These are phyloP conservation scores for Fennellomyces sp. DNA, from an alignment of 371 early-diverging fungal genomes.

Conservation along the genomic window DNA sequence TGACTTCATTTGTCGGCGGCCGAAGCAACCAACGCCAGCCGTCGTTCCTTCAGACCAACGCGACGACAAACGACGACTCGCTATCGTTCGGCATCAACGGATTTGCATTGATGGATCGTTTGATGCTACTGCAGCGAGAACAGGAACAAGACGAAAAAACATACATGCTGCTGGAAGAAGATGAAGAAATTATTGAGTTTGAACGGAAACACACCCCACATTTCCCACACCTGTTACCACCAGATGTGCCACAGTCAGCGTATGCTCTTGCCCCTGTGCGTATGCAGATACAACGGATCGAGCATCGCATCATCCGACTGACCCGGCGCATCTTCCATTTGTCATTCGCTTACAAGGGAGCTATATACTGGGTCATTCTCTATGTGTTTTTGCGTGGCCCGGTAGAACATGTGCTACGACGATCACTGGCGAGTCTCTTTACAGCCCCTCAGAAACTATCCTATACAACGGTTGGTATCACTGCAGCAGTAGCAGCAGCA, in stretches of 20 bases:
- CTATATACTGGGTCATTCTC: constrained; percentile 42
- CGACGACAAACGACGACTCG: neutral
- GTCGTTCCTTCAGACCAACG: no score
- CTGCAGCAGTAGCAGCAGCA: constrained; percentile 40
- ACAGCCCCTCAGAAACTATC: constrained; percentile 27
- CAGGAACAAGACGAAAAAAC: constrained; percentile 2
- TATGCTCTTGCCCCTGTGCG: constrained; percentile 36
- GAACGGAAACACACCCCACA: constrained; percentile 19
- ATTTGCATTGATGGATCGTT: constrained; percentile 12
- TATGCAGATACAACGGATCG: constrained; percentile 29
- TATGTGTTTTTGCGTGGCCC: constrained; percentile 47
- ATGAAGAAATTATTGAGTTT: constrained; percentile 2
- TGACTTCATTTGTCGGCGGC: constrained; percentile 33
- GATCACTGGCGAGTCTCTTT: constrained; percentile 23
- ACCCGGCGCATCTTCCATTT: constrained; percentile 34
- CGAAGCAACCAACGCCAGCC: neutral
- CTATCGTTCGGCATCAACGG: constrained; percentile 8
- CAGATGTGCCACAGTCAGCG: constrained; percentile 38
- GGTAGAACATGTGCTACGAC: constrained; percentile 33
- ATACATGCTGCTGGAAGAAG: neutral
- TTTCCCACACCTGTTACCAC: constrained; percentile 47
- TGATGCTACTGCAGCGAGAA: constrained; percentile 8
- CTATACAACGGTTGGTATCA: constrained; percentile 42
- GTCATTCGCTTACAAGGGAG: constrained; percentile 47
- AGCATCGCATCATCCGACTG: constrained; percentile 32